Evolutionary conservation across 208 protist genomes (phyloP).

Genomic region (Endotrypanum monterogeii): DNA sequence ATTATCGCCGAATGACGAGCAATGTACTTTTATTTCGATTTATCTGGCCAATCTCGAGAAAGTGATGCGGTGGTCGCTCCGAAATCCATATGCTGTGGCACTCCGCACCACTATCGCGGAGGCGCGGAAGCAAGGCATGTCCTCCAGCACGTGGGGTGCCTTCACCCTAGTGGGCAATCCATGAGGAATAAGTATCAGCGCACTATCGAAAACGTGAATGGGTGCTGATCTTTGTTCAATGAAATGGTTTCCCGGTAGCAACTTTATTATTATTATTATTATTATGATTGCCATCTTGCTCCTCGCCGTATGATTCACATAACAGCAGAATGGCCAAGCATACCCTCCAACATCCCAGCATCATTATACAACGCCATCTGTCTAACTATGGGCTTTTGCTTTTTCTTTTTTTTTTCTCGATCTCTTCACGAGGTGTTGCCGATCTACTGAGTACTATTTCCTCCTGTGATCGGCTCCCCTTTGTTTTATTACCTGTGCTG

Average conservation of each 20-base stretch:
- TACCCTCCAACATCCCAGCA: background rate
- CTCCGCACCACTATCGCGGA: slow-evolving; percentile 65
- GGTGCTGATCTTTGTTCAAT: background rate
- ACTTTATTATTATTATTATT: too few relatives aligned
- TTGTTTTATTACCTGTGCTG: too few relatives aligned
- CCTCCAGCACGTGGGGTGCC: slow-evolving; percentile 57
- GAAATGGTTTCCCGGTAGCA: background rate
- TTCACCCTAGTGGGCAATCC: slow-evolving; percentile 80
- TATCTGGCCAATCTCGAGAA: slow-evolving; percentile 56
- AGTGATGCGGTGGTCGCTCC: slow-evolving; percentile 47
- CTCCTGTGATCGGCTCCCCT: too few relatives aligned
- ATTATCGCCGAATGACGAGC: slow-evolving; percentile 40
- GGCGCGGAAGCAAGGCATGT: slow-evolving; percentile 32
- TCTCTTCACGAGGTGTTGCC: too few relatives aligned
- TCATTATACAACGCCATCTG: background rate
- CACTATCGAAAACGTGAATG: background rate
- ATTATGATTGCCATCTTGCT: too few relatives aligned
- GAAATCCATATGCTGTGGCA: slow-evolving; percentile 70
- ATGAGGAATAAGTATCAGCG: slow-evolving; percentile 19
- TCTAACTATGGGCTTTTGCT: background rate
- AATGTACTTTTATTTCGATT: slow-evolving; percentile 54
- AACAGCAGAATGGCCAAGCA: background rate
- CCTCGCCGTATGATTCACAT: background rate
- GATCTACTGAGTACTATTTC: too few relatives aligned
- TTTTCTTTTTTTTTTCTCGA: background rate